Percentiles rank a stretch among this genome's conserved stretches.
These are phyloP conservation scores for Coemansia sp. DNA, from an alignment of 192 early-diverging fungal species.

Conservation along the genomic window DNA sequence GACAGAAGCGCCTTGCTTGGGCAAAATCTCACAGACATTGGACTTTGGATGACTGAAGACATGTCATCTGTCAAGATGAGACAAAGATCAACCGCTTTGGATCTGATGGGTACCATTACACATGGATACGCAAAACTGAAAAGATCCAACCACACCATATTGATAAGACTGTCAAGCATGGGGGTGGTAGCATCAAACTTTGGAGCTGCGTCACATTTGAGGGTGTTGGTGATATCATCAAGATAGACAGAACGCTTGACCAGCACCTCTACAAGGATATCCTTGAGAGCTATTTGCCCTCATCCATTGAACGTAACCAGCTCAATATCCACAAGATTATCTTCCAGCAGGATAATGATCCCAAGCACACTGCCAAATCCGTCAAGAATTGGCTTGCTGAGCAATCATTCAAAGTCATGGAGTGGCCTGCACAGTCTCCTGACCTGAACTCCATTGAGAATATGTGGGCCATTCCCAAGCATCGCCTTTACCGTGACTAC, in stretches of 20 bases:
- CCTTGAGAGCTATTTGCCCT: neutral
- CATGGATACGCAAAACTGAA: slow-evolving; percentile 11
- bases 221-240: slow-evolving; percentile 12
- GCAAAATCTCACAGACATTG: too few relatives aligned
- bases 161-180: slow-evolving; percentile 28
- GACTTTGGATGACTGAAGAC: too few relatives aligned
- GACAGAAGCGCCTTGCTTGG: too few relatives aligned
- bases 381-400: slow-evolving; percentile 3
- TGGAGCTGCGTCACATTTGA: slow-evolving; percentile 31
- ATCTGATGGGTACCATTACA: slow-evolving; percentile 34
- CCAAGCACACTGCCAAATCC: slow-evolving; percentile 17
- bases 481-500: too few relatives aligned
- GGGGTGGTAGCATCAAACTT: slow-evolving; percentile 31
- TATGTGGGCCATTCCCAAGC: too few relatives aligned
- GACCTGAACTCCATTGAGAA: too few relatives aligned
- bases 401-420: too few relatives aligned
- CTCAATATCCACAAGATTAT: slow-evolving; percentile 7
- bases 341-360: slow-evolving; percentile 35
- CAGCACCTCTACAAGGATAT: neutral
- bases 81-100: slow-evolving; percentile 43
- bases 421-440: too few relatives aligned
- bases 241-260: slow-evolving; percentile 21
- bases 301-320: slow-evolving; percentile 8
- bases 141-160: slow-evolving; percentile 12
- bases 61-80: too few relatives aligned